Evolutionary conservation across 176 grass and related monocot species (phyloP).

Genomic region (Tillandsia leiboldiana): DNA sequence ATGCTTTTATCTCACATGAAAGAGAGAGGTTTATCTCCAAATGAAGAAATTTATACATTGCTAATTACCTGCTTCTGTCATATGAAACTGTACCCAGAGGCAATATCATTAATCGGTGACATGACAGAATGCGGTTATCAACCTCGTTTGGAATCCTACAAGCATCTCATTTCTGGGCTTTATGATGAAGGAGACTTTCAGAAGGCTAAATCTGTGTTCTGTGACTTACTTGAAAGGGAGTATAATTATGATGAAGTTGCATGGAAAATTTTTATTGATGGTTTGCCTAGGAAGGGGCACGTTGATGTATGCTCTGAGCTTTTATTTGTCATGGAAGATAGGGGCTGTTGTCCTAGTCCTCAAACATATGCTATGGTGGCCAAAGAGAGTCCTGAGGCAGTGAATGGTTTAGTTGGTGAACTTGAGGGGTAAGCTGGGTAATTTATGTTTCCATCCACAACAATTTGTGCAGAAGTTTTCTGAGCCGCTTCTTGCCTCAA

Average conservation of each 20-base stretch:
- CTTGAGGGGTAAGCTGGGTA: slow-evolving; percentile 22
- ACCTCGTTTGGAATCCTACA: slow-evolving; percentile 56
- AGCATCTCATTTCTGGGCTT: slow-evolving; percentile 50
- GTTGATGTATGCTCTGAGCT: slow-evolving; percentile 48
- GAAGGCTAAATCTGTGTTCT: slow-evolving; percentile 48
- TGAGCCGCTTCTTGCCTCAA: slow-evolving; percentile 11
- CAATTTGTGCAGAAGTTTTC: slow-evolving; percentile 9
- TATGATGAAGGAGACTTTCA: slow-evolving; percentile 52
- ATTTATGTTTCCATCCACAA: slow-evolving; percentile 5
- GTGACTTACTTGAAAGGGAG: slow-evolving; percentile 45
- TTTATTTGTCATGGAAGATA: slow-evolving; percentile 57
- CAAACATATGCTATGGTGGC: slow-evolving; percentile 53
- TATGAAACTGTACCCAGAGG: slow-evolving; percentile 49
- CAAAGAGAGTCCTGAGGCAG: slow-evolving; percentile 31
- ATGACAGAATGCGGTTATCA: slow-evolving; percentile 55
- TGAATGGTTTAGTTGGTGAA: slow-evolving; percentile 25
- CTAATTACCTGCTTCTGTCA: slow-evolving; percentile 68
- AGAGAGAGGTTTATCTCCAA: slow-evolving; percentile 43
- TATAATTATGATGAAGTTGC: slow-evolving; percentile 76
- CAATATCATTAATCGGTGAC: slow-evolving; percentile 31
- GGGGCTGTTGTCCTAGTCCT: slow-evolving; percentile 32
- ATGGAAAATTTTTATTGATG: slow-evolving; percentile 80
- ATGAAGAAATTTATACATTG: slow-evolving; percentile 55
- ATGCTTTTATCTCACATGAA: slow-evolving; percentile 56
- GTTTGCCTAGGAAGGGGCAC: slow-evolving; percentile 48